Conservation (phyloP, 139 green algal genomes). For the Picochlorum sp. region DNA sequence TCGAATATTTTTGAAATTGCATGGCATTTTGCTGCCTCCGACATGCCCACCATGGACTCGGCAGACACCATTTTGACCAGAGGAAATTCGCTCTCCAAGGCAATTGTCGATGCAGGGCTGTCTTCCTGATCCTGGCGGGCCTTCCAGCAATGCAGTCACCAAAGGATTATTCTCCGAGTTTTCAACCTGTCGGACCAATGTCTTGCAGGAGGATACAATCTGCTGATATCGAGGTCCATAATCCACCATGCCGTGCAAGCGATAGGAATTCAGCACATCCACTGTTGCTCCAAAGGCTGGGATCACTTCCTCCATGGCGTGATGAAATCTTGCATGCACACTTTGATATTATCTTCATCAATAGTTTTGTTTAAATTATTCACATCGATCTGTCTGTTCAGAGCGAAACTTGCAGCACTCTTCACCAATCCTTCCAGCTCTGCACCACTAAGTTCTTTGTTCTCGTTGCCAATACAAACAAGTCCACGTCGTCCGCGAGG, state of each 20-base stretch:
- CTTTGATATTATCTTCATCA: conserved; percentile 93
- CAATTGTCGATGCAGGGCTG: conserved; percentile 84
- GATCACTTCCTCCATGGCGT: conserved; percentile 84
- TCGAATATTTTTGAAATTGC: conserved; percentile 86
- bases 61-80: conserved; percentile 86
- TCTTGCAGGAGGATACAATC: conserved; percentile 49
- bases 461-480: conserved; percentile 60
- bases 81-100: conserved; percentile 79
- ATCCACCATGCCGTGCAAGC: conserved; percentile 83
- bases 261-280: conserved; percentile 73
- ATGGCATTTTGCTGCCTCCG: conserved; percentile 65
- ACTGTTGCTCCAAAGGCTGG: conserved; percentile 88
- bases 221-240: conserved; percentile 71
- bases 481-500: conserved; percentile 78
- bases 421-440: conserved; percentile 97
- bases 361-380: conserved; percentile 80
- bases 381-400: conserved; percentile 90
- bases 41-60: conserved; percentile 83
- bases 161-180: conserved; percentile 78
- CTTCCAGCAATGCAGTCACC: conserved; percentile 82
- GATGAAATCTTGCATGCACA: conserved; percentile 85
- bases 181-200: conserved; percentile 58
- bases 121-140: conserved; percentile 78
- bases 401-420: conserved; percentile 80
- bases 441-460: conserved; percentile 90